Conservation (phyloP, 768 basidiomycete genomes). For the Jaapia argillacea region DNA sequence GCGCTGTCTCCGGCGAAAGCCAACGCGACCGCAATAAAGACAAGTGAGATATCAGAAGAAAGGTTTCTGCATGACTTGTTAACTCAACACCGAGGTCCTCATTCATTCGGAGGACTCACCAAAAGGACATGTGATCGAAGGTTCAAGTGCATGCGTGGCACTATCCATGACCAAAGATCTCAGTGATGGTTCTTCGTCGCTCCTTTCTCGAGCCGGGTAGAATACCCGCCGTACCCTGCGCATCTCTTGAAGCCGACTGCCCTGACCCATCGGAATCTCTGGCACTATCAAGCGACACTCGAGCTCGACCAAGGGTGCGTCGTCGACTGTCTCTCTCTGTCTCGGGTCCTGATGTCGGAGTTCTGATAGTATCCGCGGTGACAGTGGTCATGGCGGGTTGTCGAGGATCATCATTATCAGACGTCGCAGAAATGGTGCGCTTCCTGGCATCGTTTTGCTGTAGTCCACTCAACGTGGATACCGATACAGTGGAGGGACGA, state of each 20-base stretch:
- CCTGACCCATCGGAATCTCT: constrained; percentile 10
- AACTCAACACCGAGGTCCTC: not conserved
- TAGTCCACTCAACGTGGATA: constrained; percentile 43
- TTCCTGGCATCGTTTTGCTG: constrained; percentile 39
- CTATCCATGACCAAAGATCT: constrained; percentile 23
- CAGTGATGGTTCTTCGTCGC: constrained; percentile 40
- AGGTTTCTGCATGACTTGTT: not conserved
- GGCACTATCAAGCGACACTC: constrained; percentile 34
- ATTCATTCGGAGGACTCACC: not conserved
- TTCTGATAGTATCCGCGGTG: constrained; percentile 24
- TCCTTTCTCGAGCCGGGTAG: constrained; percentile 17
- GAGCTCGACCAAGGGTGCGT: constrained; percentile 28
- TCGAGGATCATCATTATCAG: constrained; percentile 11
- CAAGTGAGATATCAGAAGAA: not conserved
- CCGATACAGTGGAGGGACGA: constrained; percentile 43
- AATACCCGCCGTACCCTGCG: constrained; percentile 12
- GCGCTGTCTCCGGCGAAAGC: not conserved
- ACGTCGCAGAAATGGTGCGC: constrained; percentile 20
- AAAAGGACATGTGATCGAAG: not conserved
- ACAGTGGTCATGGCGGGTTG: constrained; percentile 13
- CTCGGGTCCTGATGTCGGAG: constrained; percentile 35
- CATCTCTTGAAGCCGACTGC: constrained; percentile 23
- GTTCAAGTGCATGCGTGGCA: not conserved
- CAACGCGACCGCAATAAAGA: not conserved
- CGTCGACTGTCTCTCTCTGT: constrained; percentile 36